Conservation (phyloP, 305 asterid genomes). For the Rubia tinctorum region DNA sequence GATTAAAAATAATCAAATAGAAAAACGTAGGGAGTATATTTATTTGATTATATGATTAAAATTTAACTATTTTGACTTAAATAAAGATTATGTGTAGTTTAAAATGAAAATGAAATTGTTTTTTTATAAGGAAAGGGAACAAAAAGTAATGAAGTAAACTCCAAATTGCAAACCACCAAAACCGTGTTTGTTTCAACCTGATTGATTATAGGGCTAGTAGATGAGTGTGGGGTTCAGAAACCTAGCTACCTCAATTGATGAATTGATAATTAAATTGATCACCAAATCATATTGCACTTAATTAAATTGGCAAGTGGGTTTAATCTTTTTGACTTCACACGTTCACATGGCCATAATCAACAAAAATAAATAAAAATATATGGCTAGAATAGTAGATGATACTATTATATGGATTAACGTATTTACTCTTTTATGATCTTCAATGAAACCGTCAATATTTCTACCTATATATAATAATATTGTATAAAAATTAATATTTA, state of each 20-base stretch:
- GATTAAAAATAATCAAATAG: too few species aligned
- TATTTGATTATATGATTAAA: too few species aligned
- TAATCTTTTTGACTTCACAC: not conserved
- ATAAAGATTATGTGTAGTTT: too few species aligned
- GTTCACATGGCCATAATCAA: not conserved
- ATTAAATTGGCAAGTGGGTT: not conserved
- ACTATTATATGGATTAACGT: too few species aligned
- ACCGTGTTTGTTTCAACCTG: not conserved
- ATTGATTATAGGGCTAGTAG: not conserved
- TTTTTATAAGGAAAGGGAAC: not conserved
- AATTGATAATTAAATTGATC: not conserved
- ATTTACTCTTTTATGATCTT: too few species aligned
- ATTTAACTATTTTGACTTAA: too few species aligned
- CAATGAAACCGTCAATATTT: too few species aligned
- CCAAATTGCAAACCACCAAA: not conserved
- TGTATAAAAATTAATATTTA: too few species aligned
- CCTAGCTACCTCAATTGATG: not conserved
- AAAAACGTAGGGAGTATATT: too few species aligned
- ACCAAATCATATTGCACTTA: not conserved
- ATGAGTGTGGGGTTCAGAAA: not conserved
- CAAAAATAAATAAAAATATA: not conserved
- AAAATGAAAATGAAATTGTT: too few species aligned
- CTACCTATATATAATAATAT: too few species aligned
- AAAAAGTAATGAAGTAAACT: not conserved
- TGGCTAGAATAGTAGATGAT: too few species aligned